Base-by-base conservation (phyloP, 2,329 filamentous ascomycete species). In the Purpureocillium lavendulum region DNA sequence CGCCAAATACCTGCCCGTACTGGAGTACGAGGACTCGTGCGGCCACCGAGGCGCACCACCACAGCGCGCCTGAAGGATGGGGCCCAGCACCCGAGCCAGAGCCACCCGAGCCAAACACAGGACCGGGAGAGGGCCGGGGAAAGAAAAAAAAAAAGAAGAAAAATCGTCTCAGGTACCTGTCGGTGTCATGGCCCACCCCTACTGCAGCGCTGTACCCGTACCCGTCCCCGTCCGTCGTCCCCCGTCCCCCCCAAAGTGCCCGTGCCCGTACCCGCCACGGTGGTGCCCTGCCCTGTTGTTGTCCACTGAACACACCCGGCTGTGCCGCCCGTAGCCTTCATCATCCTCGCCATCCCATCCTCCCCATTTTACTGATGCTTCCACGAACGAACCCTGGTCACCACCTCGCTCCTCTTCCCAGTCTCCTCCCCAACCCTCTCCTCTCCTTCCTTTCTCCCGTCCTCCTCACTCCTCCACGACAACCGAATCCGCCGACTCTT, bases 401-500 rank as follows among this genome's bases (percentile, higher is more conserved):
- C 9, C 36, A 18, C 31, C 16, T 30, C 38, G 30, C 33, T 33
- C 31, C 30, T 38, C 43, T 44, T 43, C 40, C 39, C 39, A 38
- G 29, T 17, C 33, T 28, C 42, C 37, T 14, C 40, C 11, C 37
- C 30, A 29, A 38, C 36, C 40, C 31, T 29, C 37, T 38, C 44
- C 17, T 38, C 43, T 40, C 43, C 41, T 38, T 47, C 34, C 40
- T 38, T 42, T 45, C 47, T 46, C 44, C 43, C 33, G 43, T 43
- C 40, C 46, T 43, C 43, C 45, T 43, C 37, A 33, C 45, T 42
- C 39, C 48, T 50, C 51, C 52, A 55, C 57, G 55, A 56, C 45
- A 50, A 46, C 56, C 55, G 60, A 63, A 62, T 60, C 60, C 58
- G 51, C 54, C 58, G 45, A 61, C 46, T 45, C 45, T 46, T 44